Conservation (phyloP, 441 rosid genomes). For the Dalechampia spathulata region DNA sequence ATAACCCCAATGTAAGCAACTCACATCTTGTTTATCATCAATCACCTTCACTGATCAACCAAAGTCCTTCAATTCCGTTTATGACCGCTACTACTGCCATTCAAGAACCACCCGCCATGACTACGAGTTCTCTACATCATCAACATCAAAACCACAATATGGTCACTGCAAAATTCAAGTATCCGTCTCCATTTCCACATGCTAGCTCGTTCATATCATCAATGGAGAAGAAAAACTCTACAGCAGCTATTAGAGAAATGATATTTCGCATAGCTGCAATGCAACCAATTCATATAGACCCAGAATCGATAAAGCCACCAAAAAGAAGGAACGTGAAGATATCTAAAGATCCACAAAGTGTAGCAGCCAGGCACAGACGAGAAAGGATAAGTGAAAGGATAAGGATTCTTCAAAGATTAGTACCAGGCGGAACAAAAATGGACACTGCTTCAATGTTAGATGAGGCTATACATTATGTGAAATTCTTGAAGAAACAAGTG, state of each 20-base stretch:
- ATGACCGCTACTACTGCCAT: constrained; percentile 19
- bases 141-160: constrained; percentile 9
- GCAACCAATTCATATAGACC: constrained; percentile 95
- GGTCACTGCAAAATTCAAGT: constrained; percentile 21
- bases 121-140: constrained; percentile 22
- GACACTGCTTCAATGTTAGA: constrained; percentile 95
- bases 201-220: constrained; percentile 33
- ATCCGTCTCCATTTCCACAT: constrained; percentile 20
- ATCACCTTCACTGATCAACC: constrained; percentile 12
- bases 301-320: constrained; percentile 75
- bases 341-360: constrained; percentile 94
- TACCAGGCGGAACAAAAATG: constrained; percentile 98
- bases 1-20: not conserved
- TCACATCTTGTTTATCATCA: constrained; percentile 17
- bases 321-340: constrained; percentile 83
- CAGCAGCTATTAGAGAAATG: constrained; percentile 85
- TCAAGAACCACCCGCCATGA: constrained; percentile 25
- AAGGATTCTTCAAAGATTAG: constrained; percentile 80
- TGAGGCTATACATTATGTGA: constrained; percentile 87
- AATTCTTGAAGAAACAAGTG: constrained; percentile 82
- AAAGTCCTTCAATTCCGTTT: constrained; percentile 8
- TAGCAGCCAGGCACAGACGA: constrained; percentile 82
- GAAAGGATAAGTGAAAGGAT: constrained; percentile 88
- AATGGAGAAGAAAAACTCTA: constrained; percentile 48
- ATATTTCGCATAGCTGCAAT: constrained; percentile 80